phyloP scores from a whole-genome alignment of 1,139 yeast species.

The Pichia sp. region DNA sequence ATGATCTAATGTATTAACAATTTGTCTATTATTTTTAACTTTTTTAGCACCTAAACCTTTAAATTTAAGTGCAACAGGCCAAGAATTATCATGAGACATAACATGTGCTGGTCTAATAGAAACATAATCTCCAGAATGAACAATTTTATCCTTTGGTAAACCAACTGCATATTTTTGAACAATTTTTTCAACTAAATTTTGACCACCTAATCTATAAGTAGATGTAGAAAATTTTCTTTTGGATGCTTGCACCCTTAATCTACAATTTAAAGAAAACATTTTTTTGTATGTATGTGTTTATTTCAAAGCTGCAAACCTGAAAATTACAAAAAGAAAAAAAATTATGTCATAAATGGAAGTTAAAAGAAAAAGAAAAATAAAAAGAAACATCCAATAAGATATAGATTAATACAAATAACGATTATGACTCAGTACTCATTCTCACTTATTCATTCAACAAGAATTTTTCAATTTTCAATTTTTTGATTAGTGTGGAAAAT shows the following conservation, averaged over 20 bases:
- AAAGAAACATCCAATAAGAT: background rate
- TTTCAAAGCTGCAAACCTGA: too few relatives aligned
- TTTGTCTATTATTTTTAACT: slow-evolving; percentile 80
- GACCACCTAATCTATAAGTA: slow-evolving; percentile 38
- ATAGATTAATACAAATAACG: background rate
- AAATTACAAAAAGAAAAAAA: too few relatives aligned
- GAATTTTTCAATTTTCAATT: too few relatives aligned
- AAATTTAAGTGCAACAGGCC: slow-evolving; percentile 98
- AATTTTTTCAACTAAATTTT: slow-evolving; percentile 89
- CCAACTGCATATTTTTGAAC: slow-evolving; percentile 92
- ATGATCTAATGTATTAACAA: slow-evolving; percentile 93
- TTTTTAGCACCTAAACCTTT: slow-evolving; percentile 88
- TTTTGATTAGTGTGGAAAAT: too few relatives aligned
- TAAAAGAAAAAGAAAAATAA: too few relatives aligned
- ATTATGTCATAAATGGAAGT: too few relatives aligned
- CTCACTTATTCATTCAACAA: too few relatives aligned
- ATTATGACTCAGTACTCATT: background rate
- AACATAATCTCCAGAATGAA: slow-evolving; percentile 89
- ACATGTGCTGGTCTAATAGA: slow-evolving; percentile 94
- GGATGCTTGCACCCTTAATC: slow-evolving; percentile 5
- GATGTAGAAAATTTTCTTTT: slow-evolving; percentile 17
- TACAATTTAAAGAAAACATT: slow-evolving; percentile 10
- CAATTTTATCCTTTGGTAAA: slow-evolving; percentile 60
- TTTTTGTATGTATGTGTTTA: background rate
- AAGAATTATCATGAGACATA: slow-evolving; percentile 97